phyloP scores from a whole-genome alignment of 257 asterid genomes.

The Petunia secreta region DNA sequence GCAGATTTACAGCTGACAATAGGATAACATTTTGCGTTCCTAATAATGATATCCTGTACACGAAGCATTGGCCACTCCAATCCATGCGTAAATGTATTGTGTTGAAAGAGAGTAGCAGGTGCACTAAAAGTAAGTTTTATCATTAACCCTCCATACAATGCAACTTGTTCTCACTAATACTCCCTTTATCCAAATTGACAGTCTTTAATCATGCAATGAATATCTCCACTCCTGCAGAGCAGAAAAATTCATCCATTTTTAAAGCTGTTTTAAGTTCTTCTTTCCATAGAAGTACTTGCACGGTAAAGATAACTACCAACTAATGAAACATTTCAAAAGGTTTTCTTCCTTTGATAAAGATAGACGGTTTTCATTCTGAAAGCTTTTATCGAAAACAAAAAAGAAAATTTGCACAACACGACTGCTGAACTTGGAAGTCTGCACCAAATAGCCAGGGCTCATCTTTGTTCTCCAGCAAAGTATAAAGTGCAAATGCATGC shows the following conservation, averaged over 20 bases:
- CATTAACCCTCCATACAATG: not conserved
- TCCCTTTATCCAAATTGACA: not conserved
- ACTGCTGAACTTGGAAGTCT: not conserved
- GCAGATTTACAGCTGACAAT: not conserved
- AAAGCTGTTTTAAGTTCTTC: not conserved
- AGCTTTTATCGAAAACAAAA: not conserved
- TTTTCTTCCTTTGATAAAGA: not conserved
- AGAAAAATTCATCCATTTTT: not conserved
- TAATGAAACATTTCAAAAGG: not conserved
- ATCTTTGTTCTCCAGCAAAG: not conserved
- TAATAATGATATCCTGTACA: not conserved
- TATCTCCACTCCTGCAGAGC: not conserved
- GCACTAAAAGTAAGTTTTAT: no score
- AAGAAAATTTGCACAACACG: not conserved
- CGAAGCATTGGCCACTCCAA: not conserved
- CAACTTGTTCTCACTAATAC: not conserved
- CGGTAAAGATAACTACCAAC: not conserved
- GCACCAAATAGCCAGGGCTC: not conserved
- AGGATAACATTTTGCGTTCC: not conserved
- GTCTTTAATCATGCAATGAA: not conserved
- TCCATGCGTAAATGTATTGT: no score
- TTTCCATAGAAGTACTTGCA: not conserved
- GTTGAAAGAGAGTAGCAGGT: no score
- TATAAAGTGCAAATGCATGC: conserved; percentile 9
- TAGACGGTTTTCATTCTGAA: not conserved